These are phyloP conservation scores for Lactifluus hygrophoroides DNA, from an alignment of 768 basidiomycete species.

Conservation along the genomic window DNA sequence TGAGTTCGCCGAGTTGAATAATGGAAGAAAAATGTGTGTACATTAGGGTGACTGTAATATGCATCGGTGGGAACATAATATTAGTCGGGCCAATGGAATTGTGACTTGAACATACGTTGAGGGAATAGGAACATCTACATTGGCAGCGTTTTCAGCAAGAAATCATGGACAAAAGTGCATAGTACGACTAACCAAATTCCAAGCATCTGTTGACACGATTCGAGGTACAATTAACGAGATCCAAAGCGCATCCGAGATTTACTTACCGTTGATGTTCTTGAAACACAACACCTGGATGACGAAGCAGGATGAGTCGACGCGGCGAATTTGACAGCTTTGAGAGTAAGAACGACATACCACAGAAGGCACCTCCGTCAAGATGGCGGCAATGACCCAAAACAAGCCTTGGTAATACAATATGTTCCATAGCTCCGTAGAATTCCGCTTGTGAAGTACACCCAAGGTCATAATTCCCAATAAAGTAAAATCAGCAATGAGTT, in stretches of 20 bases:
- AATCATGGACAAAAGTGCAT: background rate
- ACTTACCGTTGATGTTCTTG: conserved; percentile 14
- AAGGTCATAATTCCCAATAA: conserved; percentile 10
- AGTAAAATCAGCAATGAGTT: conserved; percentile 1
- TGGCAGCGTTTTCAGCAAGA: background rate
- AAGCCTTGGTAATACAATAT: conserved; percentile 14
- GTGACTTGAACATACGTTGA: conserved; percentile 4
- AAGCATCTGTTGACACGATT: background rate
- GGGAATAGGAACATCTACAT: conserved; percentile 18
- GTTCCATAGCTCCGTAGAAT: conserved; percentile 13
- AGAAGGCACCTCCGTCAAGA: too few relatives aligned
- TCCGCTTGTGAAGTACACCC: conserved; percentile 14
- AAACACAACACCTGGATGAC: conserved; percentile 3
- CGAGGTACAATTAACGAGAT: background rate
- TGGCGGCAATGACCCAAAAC: conserved; percentile 8
- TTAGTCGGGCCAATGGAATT: background rate
- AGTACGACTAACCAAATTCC: too few relatives aligned
- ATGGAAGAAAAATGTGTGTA: background rate
- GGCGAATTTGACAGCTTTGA: background rate
- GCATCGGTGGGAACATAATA: background rate
- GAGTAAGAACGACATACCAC: background rate
- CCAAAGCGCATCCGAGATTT: background rate
- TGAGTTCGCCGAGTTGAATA: too few relatives aligned
- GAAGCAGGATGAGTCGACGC: background rate
- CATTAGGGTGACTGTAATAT: conserved; percentile 4